These are phyloP conservation scores for Polysphondylium violaceum DNA, from an alignment of 78 protist genomes.

Conservation along the genomic window DNA sequence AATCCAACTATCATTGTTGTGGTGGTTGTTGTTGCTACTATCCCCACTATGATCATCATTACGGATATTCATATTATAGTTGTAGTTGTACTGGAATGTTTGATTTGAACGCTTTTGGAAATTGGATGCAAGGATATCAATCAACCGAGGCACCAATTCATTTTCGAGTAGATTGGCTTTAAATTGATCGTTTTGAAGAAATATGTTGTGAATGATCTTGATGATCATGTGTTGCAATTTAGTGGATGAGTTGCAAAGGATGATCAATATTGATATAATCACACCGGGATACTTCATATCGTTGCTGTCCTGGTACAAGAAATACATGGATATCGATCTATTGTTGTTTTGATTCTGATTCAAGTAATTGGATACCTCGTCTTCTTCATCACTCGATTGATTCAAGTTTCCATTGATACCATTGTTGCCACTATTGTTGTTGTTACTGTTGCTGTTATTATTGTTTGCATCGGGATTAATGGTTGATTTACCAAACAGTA, in stretches of 20 bases:
- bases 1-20: constrained; percentile 36
- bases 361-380: too few species aligned
- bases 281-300: constrained; percentile 63
- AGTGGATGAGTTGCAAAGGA: constrained; percentile 5
- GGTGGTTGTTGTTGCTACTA: neutral
- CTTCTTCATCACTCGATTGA: neutral
- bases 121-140: constrained; percentile 45
- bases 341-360: too few species aligned
- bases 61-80: neutral
- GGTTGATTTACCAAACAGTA: constrained; percentile 68
- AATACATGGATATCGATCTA: constrained; percentile 58
- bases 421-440: too few species aligned
- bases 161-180: constrained; percentile 20
- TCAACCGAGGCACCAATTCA: constrained; percentile 45
- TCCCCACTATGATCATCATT: neutral
- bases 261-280: constrained; percentile 11
- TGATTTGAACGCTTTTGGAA: constrained; percentile 19
- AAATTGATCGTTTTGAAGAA: constrained; percentile 58
- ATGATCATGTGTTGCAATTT: constrained; percentile 53
- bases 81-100: neutral
- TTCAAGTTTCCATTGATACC: neutral
- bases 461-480: neutral
- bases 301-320: neutral
- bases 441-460: too few species aligned
- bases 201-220: constrained; percentile 66